A percentile compares a stretch with the other conserved stretches of the same genome.
These are phyloP conservation scores for Suhomyces terraborum DNA, from an alignment of 1,139 yeast genomes.

Conservation along the genomic window DNA sequence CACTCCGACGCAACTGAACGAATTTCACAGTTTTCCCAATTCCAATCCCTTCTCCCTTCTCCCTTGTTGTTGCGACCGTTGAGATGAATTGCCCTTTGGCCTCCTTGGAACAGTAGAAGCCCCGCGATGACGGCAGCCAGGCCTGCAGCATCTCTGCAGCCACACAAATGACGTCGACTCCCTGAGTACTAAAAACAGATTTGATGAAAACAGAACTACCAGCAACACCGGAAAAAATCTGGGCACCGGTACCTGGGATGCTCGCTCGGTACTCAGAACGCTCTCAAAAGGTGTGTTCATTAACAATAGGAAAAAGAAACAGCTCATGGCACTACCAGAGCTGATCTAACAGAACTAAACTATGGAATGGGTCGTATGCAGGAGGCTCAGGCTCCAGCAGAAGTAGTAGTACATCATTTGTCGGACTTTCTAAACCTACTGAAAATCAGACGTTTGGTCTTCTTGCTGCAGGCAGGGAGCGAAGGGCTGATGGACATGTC, in stretches of 20 bases:
- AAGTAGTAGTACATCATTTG: conserved; percentile 5
- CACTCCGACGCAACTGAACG: too few relatives aligned
- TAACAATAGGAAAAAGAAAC: not conserved
- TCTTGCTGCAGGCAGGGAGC: conserved; percentile 1
- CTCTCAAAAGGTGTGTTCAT: not conserved
- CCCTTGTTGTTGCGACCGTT: too few relatives aligned
- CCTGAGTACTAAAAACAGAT: too few relatives aligned
- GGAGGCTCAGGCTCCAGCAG: too few relatives aligned
- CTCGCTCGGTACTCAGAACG: not conserved
- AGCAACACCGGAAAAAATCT: not conserved
- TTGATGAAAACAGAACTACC: too few relatives aligned
- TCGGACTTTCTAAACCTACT: conserved; percentile 16
- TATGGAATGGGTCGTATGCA: too few relatives aligned
- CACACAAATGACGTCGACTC: not conserved
- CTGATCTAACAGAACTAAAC: not conserved
- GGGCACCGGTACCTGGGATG: not conserved
- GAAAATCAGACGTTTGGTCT: conserved; percentile 18
- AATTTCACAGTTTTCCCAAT: too few relatives aligned
- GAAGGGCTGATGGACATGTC: conserved; percentile 2
- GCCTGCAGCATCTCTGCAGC: too few relatives aligned
- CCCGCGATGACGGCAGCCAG: too few relatives aligned
- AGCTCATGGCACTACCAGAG: not conserved
- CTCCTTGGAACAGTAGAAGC: too few relatives aligned
- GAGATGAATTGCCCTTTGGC: too few relatives aligned
- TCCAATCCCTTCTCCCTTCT: too few relatives aligned